A percentile compares a stretch with the other conserved stretches of the same genome.
These are phyloP conservation scores for Kwoniella newhampshirensis DNA, from an alignment of 768 basidiomycete species.

Conservation along the genomic window DNA sequence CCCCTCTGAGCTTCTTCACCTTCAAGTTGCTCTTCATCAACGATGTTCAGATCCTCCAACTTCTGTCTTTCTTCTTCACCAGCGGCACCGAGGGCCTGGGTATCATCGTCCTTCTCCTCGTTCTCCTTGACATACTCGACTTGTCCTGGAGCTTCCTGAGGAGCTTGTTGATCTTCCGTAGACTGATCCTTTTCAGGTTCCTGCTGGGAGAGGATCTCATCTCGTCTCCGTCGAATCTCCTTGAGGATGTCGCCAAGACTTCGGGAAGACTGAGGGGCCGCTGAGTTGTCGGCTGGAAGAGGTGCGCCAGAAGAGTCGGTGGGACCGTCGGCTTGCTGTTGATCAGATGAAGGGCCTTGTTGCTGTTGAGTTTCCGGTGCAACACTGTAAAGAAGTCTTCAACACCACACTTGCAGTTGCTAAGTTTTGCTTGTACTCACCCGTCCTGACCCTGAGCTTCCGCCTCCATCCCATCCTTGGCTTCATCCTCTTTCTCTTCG, in stretches of 20 bases:
- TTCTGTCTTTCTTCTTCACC: constrained; percentile 78
- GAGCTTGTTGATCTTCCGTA: constrained; percentile 29
- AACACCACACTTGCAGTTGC: constrained; percentile 3
- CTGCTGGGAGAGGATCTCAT: constrained; percentile 63
- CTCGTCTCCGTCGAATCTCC: constrained; percentile 77
- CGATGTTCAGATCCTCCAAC: constrained; percentile 73
- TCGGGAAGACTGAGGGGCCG: constrained; percentile 57
- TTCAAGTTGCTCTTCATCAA: constrained; percentile 62
- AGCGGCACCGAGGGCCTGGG: constrained; percentile 87
- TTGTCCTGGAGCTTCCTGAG: constrained; percentile 47
- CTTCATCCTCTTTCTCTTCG: constrained; percentile 48
- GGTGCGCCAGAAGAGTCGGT: constrained; percentile 40
- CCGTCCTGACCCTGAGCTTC: constrained; percentile 37
- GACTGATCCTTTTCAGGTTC: constrained; percentile 49
- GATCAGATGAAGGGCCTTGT: constrained; percentile 45
- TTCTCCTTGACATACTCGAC: constrained; percentile 79
- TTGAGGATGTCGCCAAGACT: constrained; percentile 79
- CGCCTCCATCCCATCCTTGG: constrained; percentile 34
- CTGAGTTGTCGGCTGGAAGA: constrained; percentile 29
- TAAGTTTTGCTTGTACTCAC: constrained; percentile 24
- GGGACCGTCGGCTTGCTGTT: constrained; percentile 53
- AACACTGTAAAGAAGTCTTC: constrained; percentile 3
- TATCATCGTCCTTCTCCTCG: constrained; percentile 60
- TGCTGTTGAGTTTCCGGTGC: constrained; percentile 29
- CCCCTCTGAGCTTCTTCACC: constrained; percentile 26